Percentiles rank a stretch among this genome's conserved stretches.
Conservation (phyloP, 2,329 filamentous ascomycete species). For the Cladorrhinum sp. region DNA sequence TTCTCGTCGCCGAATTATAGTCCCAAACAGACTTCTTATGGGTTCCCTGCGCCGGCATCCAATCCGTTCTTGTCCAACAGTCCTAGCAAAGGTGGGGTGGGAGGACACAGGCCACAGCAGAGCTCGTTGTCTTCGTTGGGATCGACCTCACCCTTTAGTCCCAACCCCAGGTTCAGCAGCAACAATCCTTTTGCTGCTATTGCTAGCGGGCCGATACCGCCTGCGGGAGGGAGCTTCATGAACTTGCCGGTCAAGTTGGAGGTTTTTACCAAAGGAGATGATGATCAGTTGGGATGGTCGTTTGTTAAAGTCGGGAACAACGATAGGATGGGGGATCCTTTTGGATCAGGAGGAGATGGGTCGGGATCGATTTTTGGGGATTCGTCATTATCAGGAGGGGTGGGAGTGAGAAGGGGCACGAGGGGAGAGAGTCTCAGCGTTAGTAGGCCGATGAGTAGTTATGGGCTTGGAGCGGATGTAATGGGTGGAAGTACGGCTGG, state of each 20-base stretch:
- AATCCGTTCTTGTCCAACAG: constrained; percentile 4
- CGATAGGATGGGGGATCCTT: constrained; percentile 14
- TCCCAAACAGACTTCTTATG: background rate
- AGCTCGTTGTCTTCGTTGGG: constrained; percentile 17
- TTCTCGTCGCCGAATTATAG: constrained; percentile 20
- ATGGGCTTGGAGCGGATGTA: constrained; percentile 54
- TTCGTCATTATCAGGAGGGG: constrained; percentile 18
- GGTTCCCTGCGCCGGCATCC: constrained; percentile 13
- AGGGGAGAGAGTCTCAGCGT: constrained; percentile 33
- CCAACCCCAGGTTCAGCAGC: constrained; percentile 51
- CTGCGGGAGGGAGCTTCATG: constrained; percentile 31
- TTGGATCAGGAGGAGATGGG: background rate
- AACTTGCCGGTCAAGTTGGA: constrained; percentile 54
- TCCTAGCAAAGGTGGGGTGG: background rate
- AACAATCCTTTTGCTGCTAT: constrained; percentile 56
- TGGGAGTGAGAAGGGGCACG: constrained; percentile 31
- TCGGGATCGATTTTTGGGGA: constrained; percentile 32
- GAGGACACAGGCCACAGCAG: constrained; percentile 15
- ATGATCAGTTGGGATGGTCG: constrained; percentile 54
- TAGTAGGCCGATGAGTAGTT: constrained; percentile 48
- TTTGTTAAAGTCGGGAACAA: constrained; percentile 48
- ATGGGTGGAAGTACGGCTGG: constrained; percentile 37
- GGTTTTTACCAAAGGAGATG: constrained; percentile 58
- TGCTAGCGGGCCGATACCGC: constrained; percentile 22
- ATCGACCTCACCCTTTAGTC: constrained; percentile 22